These are phyloP conservation scores for Fusarium udum DNA, from an alignment of 2,329 filamentous ascomycete genomes.

Conservation along the genomic window DNA sequence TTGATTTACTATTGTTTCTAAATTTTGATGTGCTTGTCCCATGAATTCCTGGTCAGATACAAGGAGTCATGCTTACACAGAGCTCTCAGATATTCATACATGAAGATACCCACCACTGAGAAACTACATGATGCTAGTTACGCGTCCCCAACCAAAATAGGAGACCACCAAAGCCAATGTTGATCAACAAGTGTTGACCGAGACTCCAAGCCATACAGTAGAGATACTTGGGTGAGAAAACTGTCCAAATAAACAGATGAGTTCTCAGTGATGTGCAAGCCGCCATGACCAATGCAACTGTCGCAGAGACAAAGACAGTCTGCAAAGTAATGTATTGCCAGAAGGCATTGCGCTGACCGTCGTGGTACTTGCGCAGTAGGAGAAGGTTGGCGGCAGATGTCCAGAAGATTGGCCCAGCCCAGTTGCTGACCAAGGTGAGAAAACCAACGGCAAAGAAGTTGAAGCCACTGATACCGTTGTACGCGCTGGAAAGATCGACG, in stretches of 20 bases:
- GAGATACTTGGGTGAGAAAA: conserved; percentile 96
- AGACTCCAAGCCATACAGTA: conserved; percentile 91
- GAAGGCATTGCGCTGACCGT: conserved; percentile 47
- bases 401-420: conserved; percentile 93
- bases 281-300: conserved; percentile 80
- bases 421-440: conserved; percentile 89
- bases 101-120: conserved; percentile 4
- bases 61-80: neutral
- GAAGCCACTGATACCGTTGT: conserved; percentile 89
- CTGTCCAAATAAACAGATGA: conserved; percentile 98
- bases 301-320: conserved; percentile 75
- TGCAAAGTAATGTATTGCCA: conserved; percentile 67
- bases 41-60: neutral
- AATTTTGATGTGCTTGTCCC: conserved; percentile 14
- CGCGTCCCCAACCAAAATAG: conserved; percentile 63
- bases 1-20: conserved; percentile 19
- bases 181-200: conserved; percentile 80
- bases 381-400: conserved; percentile 70
- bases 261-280: conserved; percentile 85
- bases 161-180: conserved; percentile 69
- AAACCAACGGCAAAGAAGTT: conserved; percentile 82
- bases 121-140: conserved; percentile 4
- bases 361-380: conserved; percentile 54
- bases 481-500: conserved; percentile 93
- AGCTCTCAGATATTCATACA: conserved; percentile 1